Conservation (phyloP, 106 monocot species). For the Xerophyta viscosa region DNA sequence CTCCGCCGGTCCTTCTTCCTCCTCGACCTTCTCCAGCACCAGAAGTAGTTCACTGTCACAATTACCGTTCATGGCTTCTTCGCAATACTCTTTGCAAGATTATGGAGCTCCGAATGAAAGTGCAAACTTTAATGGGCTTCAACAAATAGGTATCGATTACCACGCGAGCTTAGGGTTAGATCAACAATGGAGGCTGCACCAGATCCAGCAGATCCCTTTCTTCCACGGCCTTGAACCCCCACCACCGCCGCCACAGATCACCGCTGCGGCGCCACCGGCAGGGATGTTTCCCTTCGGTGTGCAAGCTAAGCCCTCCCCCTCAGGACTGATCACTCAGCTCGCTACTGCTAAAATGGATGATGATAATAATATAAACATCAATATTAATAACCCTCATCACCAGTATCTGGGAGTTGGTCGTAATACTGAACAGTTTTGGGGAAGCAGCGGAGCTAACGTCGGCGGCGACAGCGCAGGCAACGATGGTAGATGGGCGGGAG, state of each 20-base stretch:
- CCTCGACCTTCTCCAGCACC: not conserved
- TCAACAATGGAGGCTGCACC: constrained; percentile 46
- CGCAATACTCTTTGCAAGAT: constrained; percentile 18
- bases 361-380: too few species aligned
- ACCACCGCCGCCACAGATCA: constrained; percentile 9
- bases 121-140: constrained; percentile 17
- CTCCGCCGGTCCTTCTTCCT: not conserved
- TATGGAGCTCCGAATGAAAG: constrained; percentile 12
- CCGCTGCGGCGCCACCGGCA: constrained; percentile 9
- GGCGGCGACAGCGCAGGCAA: constrained; percentile 11
- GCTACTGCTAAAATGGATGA: constrained; percentile 51
- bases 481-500: constrained; percentile 23
- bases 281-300: constrained; percentile 33
- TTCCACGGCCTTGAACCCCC: constrained; percentile 17
- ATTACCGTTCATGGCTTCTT: constrained; percentile 32
- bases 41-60: constrained; percentile 6
- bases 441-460: not conserved
- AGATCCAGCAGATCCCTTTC: constrained; percentile 33
- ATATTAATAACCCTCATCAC: constrained; percentile 17
- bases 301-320: not conserved
- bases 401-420: constrained; percentile 38
- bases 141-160: constrained; percentile 16
- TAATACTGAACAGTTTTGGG: too few species aligned
- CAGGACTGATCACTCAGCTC: constrained; percentile 36
- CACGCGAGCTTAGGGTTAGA: constrained; percentile 17